These are phyloP conservation scores for Calcarisporium arbuscula DNA, from an alignment of 2,329 filamentous ascomycete genomes.

Conservation along the genomic window DNA sequence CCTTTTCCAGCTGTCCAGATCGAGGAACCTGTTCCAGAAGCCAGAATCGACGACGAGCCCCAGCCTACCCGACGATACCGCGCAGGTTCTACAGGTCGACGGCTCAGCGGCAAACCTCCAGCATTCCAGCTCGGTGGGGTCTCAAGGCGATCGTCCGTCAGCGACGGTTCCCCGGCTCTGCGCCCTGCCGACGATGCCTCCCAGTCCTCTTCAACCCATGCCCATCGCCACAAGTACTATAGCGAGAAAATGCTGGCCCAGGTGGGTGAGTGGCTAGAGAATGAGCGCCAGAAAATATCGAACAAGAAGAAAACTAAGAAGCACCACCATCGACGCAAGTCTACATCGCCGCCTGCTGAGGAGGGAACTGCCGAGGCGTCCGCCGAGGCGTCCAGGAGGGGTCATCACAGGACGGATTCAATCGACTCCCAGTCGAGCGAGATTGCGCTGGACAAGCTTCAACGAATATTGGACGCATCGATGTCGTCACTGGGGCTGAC, in stretches of 20 bases:
- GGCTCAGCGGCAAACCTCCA: slow-evolving; percentile 26
- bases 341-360: slow-evolving; percentile 27
- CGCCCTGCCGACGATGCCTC: slow-evolving; percentile 21
- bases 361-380: slow-evolving; percentile 17
- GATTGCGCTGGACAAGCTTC: slow-evolving; percentile 71
- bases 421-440: slow-evolving; percentile 61
- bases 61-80: slow-evolving; percentile 24
- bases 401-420: slow-evolving; percentile 51
- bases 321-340: slow-evolving; percentile 34
- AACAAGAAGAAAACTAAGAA: slow-evolving; percentile 41
- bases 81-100: slow-evolving; percentile 22
- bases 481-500: slow-evolving; percentile 48
- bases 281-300: slow-evolving; percentile 60
- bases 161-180: slow-evolving; percentile 21
- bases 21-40: slow-evolving; percentile 40
- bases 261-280: slow-evolving; percentile 76
- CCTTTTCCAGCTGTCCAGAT: slow-evolving; percentile 46
- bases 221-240: slow-evolving; percentile 30
- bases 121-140: slow-evolving; percentile 20
- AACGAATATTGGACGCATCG: slow-evolving; percentile 69
- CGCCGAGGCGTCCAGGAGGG: too few species aligned
- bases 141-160: slow-evolving; percentile 41
- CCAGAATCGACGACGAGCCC: slow-evolving; percentile 24
- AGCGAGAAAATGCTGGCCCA: slow-evolving; percentile 62
- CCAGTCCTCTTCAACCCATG: slow-evolving; percentile 18